These are phyloP conservation scores for Phaseolus lunatus DNA, from an alignment of 306 rosid genomes.

Conservation along the genomic window DNA sequence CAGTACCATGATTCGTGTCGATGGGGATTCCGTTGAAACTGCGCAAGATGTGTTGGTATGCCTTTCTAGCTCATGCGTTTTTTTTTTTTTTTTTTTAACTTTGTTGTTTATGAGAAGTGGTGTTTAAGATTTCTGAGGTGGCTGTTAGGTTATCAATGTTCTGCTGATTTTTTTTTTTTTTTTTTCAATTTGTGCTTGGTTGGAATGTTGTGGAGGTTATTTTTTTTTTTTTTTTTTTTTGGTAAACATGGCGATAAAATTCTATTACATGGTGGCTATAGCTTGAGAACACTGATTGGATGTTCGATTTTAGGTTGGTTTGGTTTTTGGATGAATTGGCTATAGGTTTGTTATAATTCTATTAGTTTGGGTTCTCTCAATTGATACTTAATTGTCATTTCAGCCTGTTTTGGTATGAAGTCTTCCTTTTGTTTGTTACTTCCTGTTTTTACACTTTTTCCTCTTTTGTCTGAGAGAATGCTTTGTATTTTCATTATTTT, in stretches of 20 bases:
- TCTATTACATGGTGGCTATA: neutral
- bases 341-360: neutral
- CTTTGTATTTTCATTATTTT: neutral
- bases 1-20: slow-evolving; percentile 73
- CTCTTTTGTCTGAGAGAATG: neutral
- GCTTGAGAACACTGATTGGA: neutral
- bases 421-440: neutral
- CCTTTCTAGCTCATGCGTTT: neutral
- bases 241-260: neutral
- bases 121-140: neutral
- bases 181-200: neutral
- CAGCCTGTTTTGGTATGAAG: neutral
- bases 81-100: too few relatives aligned
- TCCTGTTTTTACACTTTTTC: neutral
- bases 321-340: neutral
- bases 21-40: slow-evolving; percentile 64
- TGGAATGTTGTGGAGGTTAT: neutral
- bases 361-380: neutral
- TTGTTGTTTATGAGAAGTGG: neutral
- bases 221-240: neutral
- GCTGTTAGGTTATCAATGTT: neutral
- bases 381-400: neutral
- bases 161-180: neutral
- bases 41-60: slow-evolving; percentile 73
- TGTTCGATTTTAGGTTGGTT: neutral